Conservation (phyloP, 1,284 basidiomycete genomes). For the Fomes fomentarius region DNA sequence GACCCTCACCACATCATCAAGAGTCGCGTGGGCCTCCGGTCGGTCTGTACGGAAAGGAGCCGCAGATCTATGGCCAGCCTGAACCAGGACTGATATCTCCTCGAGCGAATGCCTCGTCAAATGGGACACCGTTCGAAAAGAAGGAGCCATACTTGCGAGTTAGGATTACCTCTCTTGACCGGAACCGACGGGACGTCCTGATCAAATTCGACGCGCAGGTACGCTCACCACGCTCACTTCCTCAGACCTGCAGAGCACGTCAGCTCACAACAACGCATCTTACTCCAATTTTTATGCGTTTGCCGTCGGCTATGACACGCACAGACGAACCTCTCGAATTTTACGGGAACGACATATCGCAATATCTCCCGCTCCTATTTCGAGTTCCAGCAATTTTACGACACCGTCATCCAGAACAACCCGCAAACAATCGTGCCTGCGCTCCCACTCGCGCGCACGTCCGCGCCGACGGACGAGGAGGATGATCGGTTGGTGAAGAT, state of each 20-base stretch:
- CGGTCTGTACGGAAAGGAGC: conserved; percentile 73
- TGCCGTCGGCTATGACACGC: background rate
- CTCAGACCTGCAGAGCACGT: background rate
- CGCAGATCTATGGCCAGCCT: conserved; percentile 82
- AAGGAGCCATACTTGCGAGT: conserved; percentile 84
- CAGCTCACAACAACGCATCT: background rate
- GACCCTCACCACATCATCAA: conserved; percentile 29
- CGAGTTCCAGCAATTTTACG: conserved; percentile 92
- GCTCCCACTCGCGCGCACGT: conserved; percentile 88
- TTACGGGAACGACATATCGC: conserved; percentile 85
- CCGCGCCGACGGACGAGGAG: conserved; percentile 94
- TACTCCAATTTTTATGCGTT: too few relatives aligned
- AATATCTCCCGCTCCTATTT: conserved; percentile 91
- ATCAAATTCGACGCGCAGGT: conserved; percentile 94
- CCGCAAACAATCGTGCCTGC: conserved; percentile 93
- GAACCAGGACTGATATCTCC: conserved; percentile 81
- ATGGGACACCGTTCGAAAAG: conserved; percentile 73
- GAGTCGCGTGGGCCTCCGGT: conserved; percentile 31
- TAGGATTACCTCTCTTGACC: conserved; percentile 86
- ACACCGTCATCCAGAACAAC: conserved; percentile 80
- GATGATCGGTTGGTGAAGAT: conserved; percentile 92
- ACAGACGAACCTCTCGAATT: conserved; percentile 92
- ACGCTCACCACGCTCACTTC: conserved; percentile 9
- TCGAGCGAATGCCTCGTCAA: conserved; percentile 58
- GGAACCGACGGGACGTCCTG: conserved; percentile 91